Evolutionary conservation across 2,329 filamentous ascomycete species (phyloP), one percentile per base, ranked within the genome.

Genomic region (Penicillium sclerotigenum): DNA sequence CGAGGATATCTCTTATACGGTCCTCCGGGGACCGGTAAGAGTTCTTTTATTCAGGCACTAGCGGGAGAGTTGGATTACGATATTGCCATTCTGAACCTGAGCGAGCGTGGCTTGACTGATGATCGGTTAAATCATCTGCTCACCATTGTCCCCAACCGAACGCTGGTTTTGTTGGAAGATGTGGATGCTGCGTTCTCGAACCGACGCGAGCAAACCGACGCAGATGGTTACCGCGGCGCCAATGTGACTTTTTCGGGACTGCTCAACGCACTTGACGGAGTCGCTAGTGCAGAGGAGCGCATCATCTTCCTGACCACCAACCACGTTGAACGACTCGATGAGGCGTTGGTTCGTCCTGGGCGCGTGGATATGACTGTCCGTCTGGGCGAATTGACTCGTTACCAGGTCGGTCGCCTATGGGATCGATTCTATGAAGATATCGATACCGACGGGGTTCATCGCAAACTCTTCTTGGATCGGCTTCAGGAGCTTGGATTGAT

Each of bases 291-390:
- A 13, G 94, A 97, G 71, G 93, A 97, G 77, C 85, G 94, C 51
- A 89, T 99, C 59, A 86, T 95, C 1, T 96, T 99, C 73, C 80
- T 96, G 60, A 99, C 94, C 2, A 96, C 93, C 20, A 99, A 99
- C 68, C 91, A 97, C 68, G 86, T 96, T 36, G 91, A 97, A 63
- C 83, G 90, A 38, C 82, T 97, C 1, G 91, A 97, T 68, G 88
- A 91, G 58, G 94, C 94, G 4, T 77, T 99, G 40, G 90, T 97
- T 46, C 83, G 94, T 24, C 94, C 94, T 0, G 94, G 94, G 0
- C 84, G 94, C 47, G 91, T 99, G 0, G 94, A 99, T 73, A 89
- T 97, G 87, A 94, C 90, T 63, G 83, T 96, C 4, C 85, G 90
- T 52, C 87, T 99, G 47, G 93, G 92, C 36, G 89, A 96, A 73